These are phyloP conservation scores for Nephelium lappaceum DNA, from an alignment of 345 rosid species.

Conservation along the genomic window DNA sequence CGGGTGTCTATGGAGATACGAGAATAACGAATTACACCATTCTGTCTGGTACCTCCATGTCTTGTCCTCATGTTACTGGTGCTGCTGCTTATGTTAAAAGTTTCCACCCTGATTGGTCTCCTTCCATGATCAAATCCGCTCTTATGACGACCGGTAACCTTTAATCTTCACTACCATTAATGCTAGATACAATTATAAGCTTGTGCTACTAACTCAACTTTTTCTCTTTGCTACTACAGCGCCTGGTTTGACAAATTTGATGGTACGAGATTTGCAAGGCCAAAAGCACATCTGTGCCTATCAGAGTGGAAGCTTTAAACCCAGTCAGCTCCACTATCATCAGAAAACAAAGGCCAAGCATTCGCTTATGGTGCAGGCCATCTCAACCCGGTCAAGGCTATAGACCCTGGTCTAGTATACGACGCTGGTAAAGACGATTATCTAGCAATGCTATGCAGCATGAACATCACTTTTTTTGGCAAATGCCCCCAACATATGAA, in stretches of 20 bases:
- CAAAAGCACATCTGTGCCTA: too few relatives aligned
- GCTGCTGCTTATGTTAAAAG: slow-evolving; percentile 47
- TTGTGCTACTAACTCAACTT: too few relatives aligned
- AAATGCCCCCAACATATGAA: slow-evolving; percentile 17
- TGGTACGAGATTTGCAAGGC: too few relatives aligned
- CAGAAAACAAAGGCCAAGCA: slow-evolving; percentile 37
- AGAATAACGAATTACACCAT: slow-evolving; percentile 35
- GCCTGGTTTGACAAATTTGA: too few relatives aligned
- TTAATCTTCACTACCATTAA: not conserved
- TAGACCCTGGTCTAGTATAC: slow-evolving; percentile 33
- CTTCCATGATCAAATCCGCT: slow-evolving; percentile 66
- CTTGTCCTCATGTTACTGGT: slow-evolving; percentile 62
- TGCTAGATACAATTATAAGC: not conserved
- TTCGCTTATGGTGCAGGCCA: slow-evolving; percentile 39
- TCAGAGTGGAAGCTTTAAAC: too few relatives aligned
- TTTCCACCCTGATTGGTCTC: slow-evolving; percentile 61
- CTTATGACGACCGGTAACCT: slow-evolving; percentile 64
- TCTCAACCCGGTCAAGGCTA: slow-evolving; percentile 29
- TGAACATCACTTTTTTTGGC: not conserved
- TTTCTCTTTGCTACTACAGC: slow-evolving; percentile 31
- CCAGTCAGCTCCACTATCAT: too few relatives aligned
- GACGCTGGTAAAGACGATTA: slow-evolving; percentile 26
- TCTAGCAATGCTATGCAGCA: slow-evolving; percentile 18
- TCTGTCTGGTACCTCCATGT: slow-evolving; percentile 57
- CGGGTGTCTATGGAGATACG: slow-evolving; percentile 13